Evolutionary conservation across 192 early-diverging fungal species (phyloP).

Genomic region (Linnemannia schmuckeri): DNA sequence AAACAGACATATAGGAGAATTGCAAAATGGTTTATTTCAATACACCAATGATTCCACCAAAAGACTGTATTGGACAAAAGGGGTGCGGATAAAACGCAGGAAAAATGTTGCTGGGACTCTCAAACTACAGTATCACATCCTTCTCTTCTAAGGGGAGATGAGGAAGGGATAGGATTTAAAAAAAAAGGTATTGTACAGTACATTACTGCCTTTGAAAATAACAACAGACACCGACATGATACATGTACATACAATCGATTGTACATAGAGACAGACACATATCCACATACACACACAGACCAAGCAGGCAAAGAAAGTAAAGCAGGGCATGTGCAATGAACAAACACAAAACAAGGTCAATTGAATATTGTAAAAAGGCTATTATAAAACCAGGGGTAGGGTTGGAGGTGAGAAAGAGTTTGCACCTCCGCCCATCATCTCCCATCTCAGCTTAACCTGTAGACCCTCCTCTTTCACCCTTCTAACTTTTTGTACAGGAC

Average conservation of each 20-base stretch:
- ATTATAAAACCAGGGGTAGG: not conserved
- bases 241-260: not conserved
- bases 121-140: not conserved
- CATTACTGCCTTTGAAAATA: not conserved
- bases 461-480: not conserved
- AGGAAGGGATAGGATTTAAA: too few relatives aligned
- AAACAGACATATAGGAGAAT: not conserved
- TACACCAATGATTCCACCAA: not conserved
- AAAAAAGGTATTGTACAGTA: too few relatives aligned
- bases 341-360: not conserved
- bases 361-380: not conserved
- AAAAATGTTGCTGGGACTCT: not conserved
- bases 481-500: not conserved
- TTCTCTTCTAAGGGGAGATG: too few relatives aligned
- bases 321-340: not conserved
- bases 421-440: slow-evolving; percentile 8
- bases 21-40: not conserved
- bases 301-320: not conserved
- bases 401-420: not conserved
- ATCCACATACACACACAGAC: slow-evolving; percentile 5
- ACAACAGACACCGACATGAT: not conserved
- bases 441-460: not conserved
- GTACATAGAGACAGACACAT: not conserved
- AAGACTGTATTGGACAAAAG: not conserved
- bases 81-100: slow-evolving; percentile 3